Base-by-base conservation (phyloP, 2,329 filamentous ascomycete genomes). In the Xylariaceae sp. region DNA sequence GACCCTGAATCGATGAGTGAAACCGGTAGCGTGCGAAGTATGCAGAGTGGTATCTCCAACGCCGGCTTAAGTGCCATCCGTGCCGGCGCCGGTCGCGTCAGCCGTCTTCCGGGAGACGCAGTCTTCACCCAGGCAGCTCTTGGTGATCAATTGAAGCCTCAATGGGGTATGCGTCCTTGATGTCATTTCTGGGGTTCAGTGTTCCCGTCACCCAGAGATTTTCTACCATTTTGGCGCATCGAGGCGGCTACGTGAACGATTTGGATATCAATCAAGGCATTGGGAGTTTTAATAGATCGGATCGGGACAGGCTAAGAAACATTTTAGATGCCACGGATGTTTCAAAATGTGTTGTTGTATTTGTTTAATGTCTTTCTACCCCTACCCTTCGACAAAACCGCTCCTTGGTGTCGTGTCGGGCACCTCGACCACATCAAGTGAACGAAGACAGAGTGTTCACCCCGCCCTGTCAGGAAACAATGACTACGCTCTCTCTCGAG, bases 11-110 rank as follows among this genome's bases (percentile, higher is more conserved):
- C 61, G 36, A 78, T 77, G 73, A 87, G 83, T 59, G 84, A 87
- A 52, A 75, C 83, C 1, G 84, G 84, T 48, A 86, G 82, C 62
- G 84, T 87, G 58, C 72, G 74, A 50, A 89, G 88, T 69, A 89
- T 89, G 72, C 80, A 83, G 44, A 89, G 84, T 39, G 90, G 87
- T 44, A 84, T 95, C 60, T 95, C 89, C 5, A 76, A 82, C 4
- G 71, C 78, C 45, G 81, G 90, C 63, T 72, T 82, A 45, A 75
- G 83, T 53, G 86, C 89, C 61, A 84, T 96, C 61, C 87, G 90
- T 57, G 80, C 74, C 49, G 91, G 91, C 57, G 90, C 90, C 41
- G 92, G 95, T 62, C 87, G 91, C 55, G 82, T 96, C 57, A 94
- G 89, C 65, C 84, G 88, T 44, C 79, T 96, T 53, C 90, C 91